Evolutionary conservation across 768 basidiomycete species (phyloP).

Genomic region (Amanita pallidorosea): DNA sequence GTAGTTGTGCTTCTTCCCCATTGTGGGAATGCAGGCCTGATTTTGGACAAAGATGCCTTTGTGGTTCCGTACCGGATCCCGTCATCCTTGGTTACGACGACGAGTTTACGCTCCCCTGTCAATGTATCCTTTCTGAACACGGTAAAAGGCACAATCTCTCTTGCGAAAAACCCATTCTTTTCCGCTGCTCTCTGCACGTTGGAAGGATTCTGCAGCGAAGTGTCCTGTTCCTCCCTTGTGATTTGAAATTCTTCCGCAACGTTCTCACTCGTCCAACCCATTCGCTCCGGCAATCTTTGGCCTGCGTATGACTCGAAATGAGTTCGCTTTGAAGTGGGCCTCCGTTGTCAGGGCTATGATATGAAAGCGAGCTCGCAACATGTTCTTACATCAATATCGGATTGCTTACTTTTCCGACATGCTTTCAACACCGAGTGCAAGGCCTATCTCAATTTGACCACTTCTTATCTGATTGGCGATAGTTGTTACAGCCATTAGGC

Average conservation of each 20-base stretch:
- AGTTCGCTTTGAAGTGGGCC: slow-evolving; percentile 51
- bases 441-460: slow-evolving; percentile 74
- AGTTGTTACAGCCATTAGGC: slow-evolving; percentile 74
- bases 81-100: slow-evolving; percentile 62
- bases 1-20: slow-evolving; percentile 70
- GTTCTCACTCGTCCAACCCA: slow-evolving; percentile 90
- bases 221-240: slow-evolving; percentile 67
- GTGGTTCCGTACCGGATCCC: slow-evolving; percentile 73
- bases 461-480: slow-evolving; percentile 67
- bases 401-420: slow-evolving; percentile 63
- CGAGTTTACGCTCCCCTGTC: slow-evolving; percentile 38
- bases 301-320: slow-evolving; percentile 41
- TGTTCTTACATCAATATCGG: background rate
- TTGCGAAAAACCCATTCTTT: slow-evolving; percentile 47
- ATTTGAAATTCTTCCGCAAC: slow-evolving; percentile 67
- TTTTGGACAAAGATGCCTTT: slow-evolving; percentile 47
- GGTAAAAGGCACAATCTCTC: slow-evolving; percentile 71
- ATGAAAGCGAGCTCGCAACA: background rate
- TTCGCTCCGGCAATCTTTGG: slow-evolving; percentile 59
- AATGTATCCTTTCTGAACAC: slow-evolving; percentile 47
- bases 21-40: slow-evolving; percentile 72
- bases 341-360: slow-evolving; percentile 50
- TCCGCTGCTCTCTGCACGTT: slow-evolving; percentile 71
- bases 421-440: slow-evolving; percentile 78
- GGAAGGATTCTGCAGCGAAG: slow-evolving; percentile 68